Conservation (phyloP, 805 yeast genomes). For the Hanseniaspora pseudoguilliermondii region DNA sequence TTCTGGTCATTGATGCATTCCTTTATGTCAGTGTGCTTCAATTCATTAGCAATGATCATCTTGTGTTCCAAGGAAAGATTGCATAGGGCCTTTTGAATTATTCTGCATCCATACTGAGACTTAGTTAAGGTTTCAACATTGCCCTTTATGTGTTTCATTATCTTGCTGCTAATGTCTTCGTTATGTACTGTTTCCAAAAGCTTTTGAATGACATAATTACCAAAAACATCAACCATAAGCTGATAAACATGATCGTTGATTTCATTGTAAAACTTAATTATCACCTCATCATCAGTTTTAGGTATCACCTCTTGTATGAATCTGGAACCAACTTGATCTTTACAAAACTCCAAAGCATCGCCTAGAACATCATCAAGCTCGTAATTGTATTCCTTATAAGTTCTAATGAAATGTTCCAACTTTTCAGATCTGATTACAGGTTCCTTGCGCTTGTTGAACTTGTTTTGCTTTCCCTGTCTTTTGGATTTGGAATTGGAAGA, state of each 20-base stretch:
- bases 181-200: slow-evolving; percentile 71
- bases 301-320: slow-evolving; percentile 85
- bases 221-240: slow-evolving; percentile 91
- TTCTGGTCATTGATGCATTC: slow-evolving; percentile 85
- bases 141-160: slow-evolving; percentile 39
- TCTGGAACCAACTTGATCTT: slow-evolving; percentile 94
- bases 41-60: slow-evolving; percentile 53
- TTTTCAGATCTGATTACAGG: slow-evolving; percentile 64
- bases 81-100: slow-evolving; percentile 86
- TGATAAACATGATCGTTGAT: slow-evolving; percentile 61
- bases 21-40: slow-evolving; percentile 43
- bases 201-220: slow-evolving; percentile 92
- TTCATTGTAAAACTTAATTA: slow-evolving; percentile 72
- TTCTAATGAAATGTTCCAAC: slow-evolving; percentile 71
- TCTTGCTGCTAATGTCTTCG: slow-evolving; percentile 49
- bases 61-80: slow-evolving; percentile 53
- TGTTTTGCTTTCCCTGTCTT: slow-evolving; percentile 14
- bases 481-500: slow-evolving; percentile 12
- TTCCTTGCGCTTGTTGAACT: slow-evolving; percentile 19
- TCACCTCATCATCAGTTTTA: slow-evolving; percentile 50
- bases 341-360: slow-evolving; percentile 79
- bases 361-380: slow-evolving; percentile 66
- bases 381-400: slow-evolving; percentile 41
- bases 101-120: slow-evolving; percentile 97
- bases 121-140: slow-evolving; percentile 62